These are phyloP conservation scores for Podospora pseudocomata DNA, from an alignment of 495 filamentous ascomycete species.

Conservation along the genomic window DNA sequence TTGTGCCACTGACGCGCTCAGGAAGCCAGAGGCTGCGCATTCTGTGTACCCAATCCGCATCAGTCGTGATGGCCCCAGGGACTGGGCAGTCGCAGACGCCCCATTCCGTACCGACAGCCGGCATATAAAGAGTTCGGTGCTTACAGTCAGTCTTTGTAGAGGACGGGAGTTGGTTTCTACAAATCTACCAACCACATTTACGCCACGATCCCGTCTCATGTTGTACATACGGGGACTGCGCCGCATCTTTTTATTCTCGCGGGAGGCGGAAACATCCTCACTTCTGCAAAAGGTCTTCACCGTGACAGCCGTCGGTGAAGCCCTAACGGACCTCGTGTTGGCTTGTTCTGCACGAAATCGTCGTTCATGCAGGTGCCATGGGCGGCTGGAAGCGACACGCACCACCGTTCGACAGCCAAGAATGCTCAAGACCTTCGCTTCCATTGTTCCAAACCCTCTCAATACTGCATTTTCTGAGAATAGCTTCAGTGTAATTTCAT, in stretches of 20 bases:
- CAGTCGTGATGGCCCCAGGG: too few relatives aligned
- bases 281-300: not conserved
- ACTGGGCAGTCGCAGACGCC: too few relatives aligned
- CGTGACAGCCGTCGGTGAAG: not conserved
- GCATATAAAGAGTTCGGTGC: too few relatives aligned
- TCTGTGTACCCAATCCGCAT: too few relatives aligned
- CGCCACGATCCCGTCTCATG: too few relatives aligned
- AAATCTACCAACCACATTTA: too few relatives aligned
- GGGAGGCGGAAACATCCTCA: constrained; percentile 7
- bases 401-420: not conserved
- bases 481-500: constrained; percentile 13
- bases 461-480: constrained; percentile 4
- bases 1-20: too few relatives aligned
- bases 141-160: too few relatives aligned
- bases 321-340: not conserved
- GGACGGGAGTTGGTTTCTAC: too few relatives aligned
- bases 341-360: not conserved
- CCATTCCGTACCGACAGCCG: too few relatives aligned
- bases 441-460: not conserved
- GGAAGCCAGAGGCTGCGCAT: too few relatives aligned
- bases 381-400: not conserved
- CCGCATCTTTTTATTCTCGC: not conserved
- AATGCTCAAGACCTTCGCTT: not conserved
- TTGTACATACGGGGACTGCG: too few relatives aligned
- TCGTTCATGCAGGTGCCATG: not conserved